Evolutionary conservation across 345 rosid genomes (phyloP).

Genomic region (Gossypioides kirkii): DNA sequence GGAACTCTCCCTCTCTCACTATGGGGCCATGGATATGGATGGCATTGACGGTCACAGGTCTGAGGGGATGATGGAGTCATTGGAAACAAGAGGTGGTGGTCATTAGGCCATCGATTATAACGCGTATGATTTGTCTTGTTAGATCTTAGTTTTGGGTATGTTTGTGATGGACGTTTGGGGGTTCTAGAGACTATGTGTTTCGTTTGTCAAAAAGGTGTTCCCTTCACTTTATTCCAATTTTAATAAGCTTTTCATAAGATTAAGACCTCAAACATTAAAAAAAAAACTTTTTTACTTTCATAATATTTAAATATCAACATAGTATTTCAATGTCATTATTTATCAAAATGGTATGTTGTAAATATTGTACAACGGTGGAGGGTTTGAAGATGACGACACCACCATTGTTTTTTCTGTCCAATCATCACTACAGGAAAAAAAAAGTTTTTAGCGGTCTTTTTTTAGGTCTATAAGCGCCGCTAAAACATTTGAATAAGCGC

Average conservation of each 20-base stretch:
- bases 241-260: neutral
- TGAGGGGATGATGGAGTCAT: constrained; percentile 19
- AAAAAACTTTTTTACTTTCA: too few relatives aligned
- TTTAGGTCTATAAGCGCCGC: too few relatives aligned
- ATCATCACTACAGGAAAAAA: too few relatives aligned
- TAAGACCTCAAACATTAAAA: too few relatives aligned
- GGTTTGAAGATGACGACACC: too few relatives aligned
- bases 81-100: constrained; percentile 17
- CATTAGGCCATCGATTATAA: constrained; percentile 22
- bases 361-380: too few relatives aligned
- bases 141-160: neutral
- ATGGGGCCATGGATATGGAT: constrained; percentile 26
- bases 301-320: too few relatives aligned
- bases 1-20: neutral
- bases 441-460: too few relatives aligned
- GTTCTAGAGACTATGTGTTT: neutral
- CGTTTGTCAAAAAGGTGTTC: neutral
- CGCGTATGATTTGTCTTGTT: constrained; percentile 26
- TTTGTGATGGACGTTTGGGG: neutral
- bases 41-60: constrained; percentile 25
- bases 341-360: too few relatives aligned
- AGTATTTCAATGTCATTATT: too few relatives aligned
- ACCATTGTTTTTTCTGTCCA: too few relatives aligned
- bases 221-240: neutral
- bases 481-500: too few relatives aligned